These are phyloP conservation scores for Pichia inconspicua DNA, from an alignment of 1,139 yeast genomes.

Conservation along the genomic window DNA sequence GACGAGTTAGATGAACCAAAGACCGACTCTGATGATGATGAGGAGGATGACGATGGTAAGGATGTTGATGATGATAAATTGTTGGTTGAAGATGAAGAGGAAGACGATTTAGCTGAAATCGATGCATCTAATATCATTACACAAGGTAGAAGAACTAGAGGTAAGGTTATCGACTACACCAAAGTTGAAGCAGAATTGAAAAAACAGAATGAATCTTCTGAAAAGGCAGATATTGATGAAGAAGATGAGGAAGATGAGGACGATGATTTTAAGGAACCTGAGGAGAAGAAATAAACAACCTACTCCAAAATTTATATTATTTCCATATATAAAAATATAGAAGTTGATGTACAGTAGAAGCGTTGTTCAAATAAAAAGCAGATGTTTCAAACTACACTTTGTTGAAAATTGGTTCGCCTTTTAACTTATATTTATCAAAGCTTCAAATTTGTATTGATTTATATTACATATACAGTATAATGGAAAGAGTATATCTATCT, in stretches of 20 bases:
- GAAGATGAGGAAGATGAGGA: constrained; percentile 32
- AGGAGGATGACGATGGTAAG: constrained; percentile 37
- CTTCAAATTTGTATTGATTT: background rate
- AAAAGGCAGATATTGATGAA: constrained; percentile 32
- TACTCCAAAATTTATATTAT: background rate
- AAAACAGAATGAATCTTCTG: constrained; percentile 31
- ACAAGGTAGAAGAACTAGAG: constrained; percentile 84
- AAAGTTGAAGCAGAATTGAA: constrained; percentile 75
- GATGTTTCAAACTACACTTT: background rate
- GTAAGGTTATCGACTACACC: constrained; percentile 78
- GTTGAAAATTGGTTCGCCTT: background rate
- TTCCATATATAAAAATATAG: background rate
- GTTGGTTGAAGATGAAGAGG: constrained; percentile 58
- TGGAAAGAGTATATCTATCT: background rate
- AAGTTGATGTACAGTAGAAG: background rate
- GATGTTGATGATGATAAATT: constrained; percentile 51
- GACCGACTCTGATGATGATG: constrained; percentile 25
- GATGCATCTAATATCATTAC: constrained; percentile 79
- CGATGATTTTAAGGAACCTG: constrained; percentile 23
- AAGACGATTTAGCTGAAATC: constrained; percentile 76
- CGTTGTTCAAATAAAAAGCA: background rate
- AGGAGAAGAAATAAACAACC: constrained; percentile 9
- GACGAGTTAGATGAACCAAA: constrained; percentile 34
- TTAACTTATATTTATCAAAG: background rate
- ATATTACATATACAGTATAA: background rate